Conservation (phyloP, 768 basidiomycete genomes). For the Boletus rex-veris region DNA sequence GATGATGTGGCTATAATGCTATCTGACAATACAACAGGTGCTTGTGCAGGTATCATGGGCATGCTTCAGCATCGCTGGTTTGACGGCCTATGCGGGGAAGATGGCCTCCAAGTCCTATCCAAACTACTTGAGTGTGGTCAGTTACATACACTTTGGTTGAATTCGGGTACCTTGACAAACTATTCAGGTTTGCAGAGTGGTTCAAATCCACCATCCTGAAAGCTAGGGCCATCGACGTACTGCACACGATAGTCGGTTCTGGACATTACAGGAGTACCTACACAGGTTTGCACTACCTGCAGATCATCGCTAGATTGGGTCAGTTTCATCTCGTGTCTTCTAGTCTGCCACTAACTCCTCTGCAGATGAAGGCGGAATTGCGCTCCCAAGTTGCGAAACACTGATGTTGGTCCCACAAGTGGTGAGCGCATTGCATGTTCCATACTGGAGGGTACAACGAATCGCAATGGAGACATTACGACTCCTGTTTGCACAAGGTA, state of each 20-base stretch:
- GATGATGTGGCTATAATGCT: constrained; percentile 16
- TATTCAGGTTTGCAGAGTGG: constrained; percentile 3
- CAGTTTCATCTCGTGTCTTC: not conserved
- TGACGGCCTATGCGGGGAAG: constrained; percentile 26
- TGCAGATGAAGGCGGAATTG: constrained; percentile 7
- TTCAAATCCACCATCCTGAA: constrained; percentile 16
- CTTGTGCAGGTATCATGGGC: constrained; percentile 5
- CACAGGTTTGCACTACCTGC: constrained; percentile 25
- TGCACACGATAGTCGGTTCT: constrained; percentile 16
- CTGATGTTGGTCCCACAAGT: constrained; percentile 8
- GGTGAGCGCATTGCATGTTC: constrained; percentile 13
- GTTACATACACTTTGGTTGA: not conserved
- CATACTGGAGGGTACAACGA: constrained; percentile 16
- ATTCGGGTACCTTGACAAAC: not conserved
- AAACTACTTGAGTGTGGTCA: constrained; percentile 21
- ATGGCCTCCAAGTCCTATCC: constrained; percentile 19
- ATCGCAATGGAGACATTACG: constrained; percentile 14
- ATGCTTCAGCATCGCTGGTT: constrained; percentile 30
- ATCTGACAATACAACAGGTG: constrained; percentile 1
- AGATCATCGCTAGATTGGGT: constrained; percentile 19
- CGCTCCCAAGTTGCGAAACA: not conserved
- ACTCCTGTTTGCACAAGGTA: constrained; percentile 17
- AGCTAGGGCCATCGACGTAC: constrained; percentile 7
- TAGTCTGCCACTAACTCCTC: not conserved
- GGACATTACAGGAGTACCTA: constrained; percentile 5